These are phyloP conservation scores for Noccaea caerulescens DNA, from an alignment of 345 rosid species.

Conservation along the genomic window DNA sequence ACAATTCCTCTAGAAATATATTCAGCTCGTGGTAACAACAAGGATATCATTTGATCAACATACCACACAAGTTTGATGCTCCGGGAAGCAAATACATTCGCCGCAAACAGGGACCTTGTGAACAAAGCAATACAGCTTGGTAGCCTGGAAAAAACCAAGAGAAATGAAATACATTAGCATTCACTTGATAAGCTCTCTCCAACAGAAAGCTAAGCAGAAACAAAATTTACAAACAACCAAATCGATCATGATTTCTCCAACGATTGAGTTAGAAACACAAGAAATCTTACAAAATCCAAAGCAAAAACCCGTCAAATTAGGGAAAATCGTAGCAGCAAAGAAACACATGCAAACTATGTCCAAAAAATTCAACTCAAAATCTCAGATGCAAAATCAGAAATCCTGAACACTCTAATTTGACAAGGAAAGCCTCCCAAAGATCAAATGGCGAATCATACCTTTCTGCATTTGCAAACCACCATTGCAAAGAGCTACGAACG, in stretches of 20 bases:
- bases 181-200: background rate
- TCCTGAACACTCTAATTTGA: background rate
- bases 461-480: conserved; percentile 97
- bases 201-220: background rate
- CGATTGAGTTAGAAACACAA: background rate
- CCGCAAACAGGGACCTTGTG: conserved; percentile 99
- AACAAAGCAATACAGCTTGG: conserved; percentile 93
- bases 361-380: background rate
- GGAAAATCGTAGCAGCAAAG: background rate
- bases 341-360: conserved; percentile 31
- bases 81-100: conserved; percentile 92
- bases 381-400: conserved; percentile 38
- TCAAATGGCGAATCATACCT: conserved; percentile 47
- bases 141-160: conserved; percentile 63
- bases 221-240: conserved; percentile 5
- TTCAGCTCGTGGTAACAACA: background rate
- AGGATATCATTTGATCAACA: conserved; percentile 21
- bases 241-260: background rate
- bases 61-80: conserved; percentile 97
- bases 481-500: conserved; percentile 47
- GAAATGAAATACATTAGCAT: conserved; percentile 10
- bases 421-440: background rate
- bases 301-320: background rate
- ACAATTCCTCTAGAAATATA: conserved; percentile 11
- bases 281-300: conserved; percentile 7